Base-by-base conservation (phyloP, 1,284 basidiomycete genomes). In the Ganoderma resinaceum region DNA sequence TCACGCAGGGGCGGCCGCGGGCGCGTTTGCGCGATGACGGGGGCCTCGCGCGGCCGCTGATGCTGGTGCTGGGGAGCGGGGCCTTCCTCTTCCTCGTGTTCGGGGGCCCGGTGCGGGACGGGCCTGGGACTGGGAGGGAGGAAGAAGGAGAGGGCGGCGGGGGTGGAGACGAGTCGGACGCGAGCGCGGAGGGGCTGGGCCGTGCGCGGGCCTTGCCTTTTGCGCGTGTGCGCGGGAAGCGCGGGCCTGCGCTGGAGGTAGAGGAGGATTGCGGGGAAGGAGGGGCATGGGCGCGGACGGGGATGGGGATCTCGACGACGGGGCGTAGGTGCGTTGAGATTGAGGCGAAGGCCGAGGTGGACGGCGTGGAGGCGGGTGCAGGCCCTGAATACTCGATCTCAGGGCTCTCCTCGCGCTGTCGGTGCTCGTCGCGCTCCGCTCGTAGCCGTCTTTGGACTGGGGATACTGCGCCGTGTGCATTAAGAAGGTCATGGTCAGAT, bases 341-440 rank as follows among this genome's bases (percentile, higher is more conserved):
- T n/a, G 37, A 38, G 37, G 35, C 35, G 35, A 35, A 35, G 7
- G 5, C 42, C 18, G 58, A 20, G 37, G 37, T 6, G n/a, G 58
- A 31, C 18, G 53, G 38, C 29, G 40, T 23, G 38, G 18, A 11
- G 33, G 31, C 35, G 14, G 53, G 60, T 2, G 59, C 26, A 6
- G 65, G 62, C 3, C 65, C 67, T 7, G 43, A 42, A 60, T 71
- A 66, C 31, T 62, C 67, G 46, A 69, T 31, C 46, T 66, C 67
- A 16, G 67, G 67, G 63, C 67, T 68, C 42, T 65, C 60, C 11
- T 62, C 62, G 29, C 65, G 62, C n/a, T 18, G 55, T 20, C 12
- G 60, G 11, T 59, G 58, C 35, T 58, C 43, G n/a, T 63, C 61
- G 12, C 46, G 46, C 23, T 49, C 23, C 2, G 46, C 35, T 65